phyloP scores from a whole-genome alignment of 495 filamentous ascomycete genomes.

The Podospora tetraspora region DNA sequence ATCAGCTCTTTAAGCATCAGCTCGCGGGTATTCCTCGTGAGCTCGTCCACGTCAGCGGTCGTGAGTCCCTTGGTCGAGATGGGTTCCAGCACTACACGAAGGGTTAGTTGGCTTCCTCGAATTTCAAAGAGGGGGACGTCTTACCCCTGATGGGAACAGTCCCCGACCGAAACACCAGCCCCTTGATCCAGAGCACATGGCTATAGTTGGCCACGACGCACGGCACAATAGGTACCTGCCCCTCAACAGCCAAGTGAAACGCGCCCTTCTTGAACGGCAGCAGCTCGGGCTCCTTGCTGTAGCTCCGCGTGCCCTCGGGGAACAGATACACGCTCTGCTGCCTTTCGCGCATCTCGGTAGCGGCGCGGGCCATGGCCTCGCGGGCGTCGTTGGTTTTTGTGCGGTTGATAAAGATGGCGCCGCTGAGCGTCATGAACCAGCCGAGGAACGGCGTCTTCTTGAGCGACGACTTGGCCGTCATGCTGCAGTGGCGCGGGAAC shows the following conservation, averaged over 20 bases:
- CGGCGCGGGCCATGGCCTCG: conserved; percentile 77
- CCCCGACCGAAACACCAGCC: conserved; percentile 64
- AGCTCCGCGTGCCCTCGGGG: conserved; percentile 88
- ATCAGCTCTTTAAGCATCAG: conserved; percentile 75
- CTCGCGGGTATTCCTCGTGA: conserved; percentile 65
- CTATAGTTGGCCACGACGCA: conserved; percentile 84
- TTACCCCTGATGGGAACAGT: conserved; percentile 75
- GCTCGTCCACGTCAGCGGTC: conserved; percentile 71
- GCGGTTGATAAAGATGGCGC: conserved; percentile 92
- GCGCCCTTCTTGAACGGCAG: conserved; percentile 97
- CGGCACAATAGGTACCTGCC: conserved; percentile 86
- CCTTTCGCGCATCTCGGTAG: conserved; percentile 65
- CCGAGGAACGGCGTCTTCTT: conserved; percentile 80
- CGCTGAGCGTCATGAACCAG: conserved; percentile 91
- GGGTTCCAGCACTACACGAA: conserved; percentile 65
- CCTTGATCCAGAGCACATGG: conserved; percentile 68
- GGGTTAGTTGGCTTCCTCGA: neutral
- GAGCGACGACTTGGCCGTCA: conserved; percentile 87
- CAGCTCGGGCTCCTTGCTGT: conserved; percentile 71
- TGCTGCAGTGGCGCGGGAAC: conserved; percentile 86
- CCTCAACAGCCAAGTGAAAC: conserved; percentile 92
- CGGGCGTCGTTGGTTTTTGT: conserved; percentile 74
- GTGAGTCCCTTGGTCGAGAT: conserved; percentile 77
- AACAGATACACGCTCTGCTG: conserved; percentile 91
- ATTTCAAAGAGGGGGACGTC: conserved; percentile 6